Evolutionary conservation across 768 basidiomycete genomes (phyloP).

Genomic region (Paxillus involutus): DNA sequence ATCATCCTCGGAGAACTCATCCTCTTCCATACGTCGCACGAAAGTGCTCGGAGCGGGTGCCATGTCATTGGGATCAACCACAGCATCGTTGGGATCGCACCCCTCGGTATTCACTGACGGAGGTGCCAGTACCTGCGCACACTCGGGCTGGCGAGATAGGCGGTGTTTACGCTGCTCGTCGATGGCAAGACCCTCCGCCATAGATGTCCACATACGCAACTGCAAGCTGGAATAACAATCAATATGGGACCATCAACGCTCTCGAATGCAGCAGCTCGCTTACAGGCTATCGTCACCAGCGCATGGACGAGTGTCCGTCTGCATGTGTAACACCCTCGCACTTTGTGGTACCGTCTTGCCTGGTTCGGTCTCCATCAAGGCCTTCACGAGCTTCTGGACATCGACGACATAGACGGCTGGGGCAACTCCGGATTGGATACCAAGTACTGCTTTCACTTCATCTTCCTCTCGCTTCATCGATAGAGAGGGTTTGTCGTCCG

Average conservation of each 20-base stretch:
- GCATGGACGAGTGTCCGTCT: conserved; percentile 38
- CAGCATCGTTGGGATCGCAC: conserved; percentile 10
- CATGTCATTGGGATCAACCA: conserved; percentile 9
- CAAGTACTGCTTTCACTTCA: background rate
- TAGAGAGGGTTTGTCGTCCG: conserved; percentile 1
- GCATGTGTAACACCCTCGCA: conserved; percentile 34
- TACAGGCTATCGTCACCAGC: conserved; percentile 55
- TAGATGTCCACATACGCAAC: conserved; percentile 45
- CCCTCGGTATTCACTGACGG: conserved; percentile 1
- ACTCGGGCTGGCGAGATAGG: conserved; percentile 5
- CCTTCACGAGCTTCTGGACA: conserved; percentile 35
- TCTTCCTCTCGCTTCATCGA: background rate
- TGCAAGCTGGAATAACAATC: conserved; percentile 31
- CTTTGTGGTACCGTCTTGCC: conserved; percentile 28
- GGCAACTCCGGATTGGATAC: background rate
- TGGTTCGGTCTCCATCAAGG: conserved; percentile 37
- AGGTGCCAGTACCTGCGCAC: conserved; percentile 13
- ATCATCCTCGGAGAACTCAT: conserved; percentile 30
- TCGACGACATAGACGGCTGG: conserved; percentile 42
- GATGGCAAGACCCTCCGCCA: conserved; percentile 45
- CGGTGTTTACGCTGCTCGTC: conserved; percentile 42
- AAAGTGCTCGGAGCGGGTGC: background rate
- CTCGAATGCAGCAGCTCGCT: conserved; percentile 14
- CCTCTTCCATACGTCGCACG: conserved; percentile 2
- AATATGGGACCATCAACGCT: background rate